Evolutionary conservation across 2,329 filamentous ascomycete genomes (phyloP).

Genomic region (Monosporascus sp.): DNA sequence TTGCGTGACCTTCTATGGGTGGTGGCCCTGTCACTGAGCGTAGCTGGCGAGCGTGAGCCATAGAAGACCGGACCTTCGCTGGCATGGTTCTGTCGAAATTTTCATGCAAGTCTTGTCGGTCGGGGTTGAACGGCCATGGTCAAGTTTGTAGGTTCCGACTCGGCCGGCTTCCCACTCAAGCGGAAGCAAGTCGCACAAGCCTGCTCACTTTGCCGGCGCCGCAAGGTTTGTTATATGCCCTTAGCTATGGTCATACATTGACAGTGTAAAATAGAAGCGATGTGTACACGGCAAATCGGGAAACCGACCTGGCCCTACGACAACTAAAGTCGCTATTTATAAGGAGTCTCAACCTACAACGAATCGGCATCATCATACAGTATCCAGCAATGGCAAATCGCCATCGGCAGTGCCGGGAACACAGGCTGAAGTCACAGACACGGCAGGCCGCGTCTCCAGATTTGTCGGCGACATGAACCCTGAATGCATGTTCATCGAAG

Average conservation of each 20-base stretch:
- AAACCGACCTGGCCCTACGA: not conserved
- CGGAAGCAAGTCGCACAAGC: constrained; percentile 55
- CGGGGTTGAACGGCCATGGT: constrained; percentile 28
- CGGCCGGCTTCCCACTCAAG: constrained; percentile 50
- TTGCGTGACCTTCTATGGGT: too few species aligned
- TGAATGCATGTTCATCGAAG: constrained; percentile 55
- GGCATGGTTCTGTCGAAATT: too few species aligned
- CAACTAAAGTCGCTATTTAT: too few species aligned
- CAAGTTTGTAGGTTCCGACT: constrained; percentile 53
- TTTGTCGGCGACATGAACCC: constrained; percentile 57
- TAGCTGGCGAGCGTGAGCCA: too few species aligned
- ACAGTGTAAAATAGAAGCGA: constrained; percentile 5
- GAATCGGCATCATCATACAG: not conserved
- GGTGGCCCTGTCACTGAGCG: too few species aligned
- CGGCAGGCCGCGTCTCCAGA: constrained; percentile 32
- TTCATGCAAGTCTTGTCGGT: not conserved
- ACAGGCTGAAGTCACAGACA: constrained; percentile 2
- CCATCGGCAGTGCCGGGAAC: not conserved
- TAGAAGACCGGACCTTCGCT: too few species aligned
- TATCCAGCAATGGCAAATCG: not conserved
- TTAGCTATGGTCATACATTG: not conserved
- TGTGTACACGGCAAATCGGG: constrained; percentile 6
- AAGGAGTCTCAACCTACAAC: not conserved
- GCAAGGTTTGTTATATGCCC: constrained; percentile 38
- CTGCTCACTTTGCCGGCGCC: constrained; percentile 49